phyloP scores from a whole-genome alignment of 2,329 filamentous ascomycete genomes.

The Xylaria sp. region DNA sequence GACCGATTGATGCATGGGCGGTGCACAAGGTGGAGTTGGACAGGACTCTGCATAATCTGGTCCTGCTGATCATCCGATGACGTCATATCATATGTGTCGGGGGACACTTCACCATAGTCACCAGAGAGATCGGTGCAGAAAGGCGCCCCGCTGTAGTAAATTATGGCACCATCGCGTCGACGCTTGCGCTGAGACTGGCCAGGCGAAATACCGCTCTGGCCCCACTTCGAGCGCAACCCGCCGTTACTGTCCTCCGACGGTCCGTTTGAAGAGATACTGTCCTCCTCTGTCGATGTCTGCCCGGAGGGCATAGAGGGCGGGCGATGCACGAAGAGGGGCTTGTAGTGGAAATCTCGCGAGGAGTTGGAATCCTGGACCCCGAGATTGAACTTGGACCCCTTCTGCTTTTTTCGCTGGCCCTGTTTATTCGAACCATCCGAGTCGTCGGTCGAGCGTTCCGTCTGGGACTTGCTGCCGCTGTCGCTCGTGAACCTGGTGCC shows the following conservation, averaged over 20 bases:
- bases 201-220: conserved; percentile 51
- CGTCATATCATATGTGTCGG: conserved; percentile 59
- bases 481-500: conserved; percentile 75
- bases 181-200: conserved; percentile 63
- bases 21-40: conserved; percentile 43
- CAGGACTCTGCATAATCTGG: conserved; percentile 35
- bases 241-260: conserved; percentile 61
- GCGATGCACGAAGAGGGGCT: conserved; percentile 68
- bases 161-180: conserved; percentile 77
- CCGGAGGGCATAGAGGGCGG: conserved; percentile 57
- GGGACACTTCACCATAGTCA: conserved; percentile 64
- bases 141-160: conserved; percentile 82
- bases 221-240: conserved; percentile 59
- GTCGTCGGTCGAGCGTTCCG: conserved; percentile 62
- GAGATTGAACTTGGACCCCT: conserved; percentile 55
- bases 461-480: conserved; percentile 60
- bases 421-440: conserved; percentile 57
- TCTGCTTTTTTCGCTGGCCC: conserved; percentile 58
- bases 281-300: conserved; percentile 59
- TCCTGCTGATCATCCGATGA: conserved; percentile 56
- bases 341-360: conserved; percentile 69
- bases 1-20: conserved; percentile 46
- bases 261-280: conserved; percentile 61
- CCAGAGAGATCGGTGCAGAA: conserved; percentile 86
- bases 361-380: conserved; percentile 53